A percentile compares a stretch with the other conserved stretches of the same genome.
These are phyloP conservation scores for Hymenoscyphus salicellus DNA, from an alignment of 2,329 filamentous ascomycete species.

Conservation along the genomic window DNA sequence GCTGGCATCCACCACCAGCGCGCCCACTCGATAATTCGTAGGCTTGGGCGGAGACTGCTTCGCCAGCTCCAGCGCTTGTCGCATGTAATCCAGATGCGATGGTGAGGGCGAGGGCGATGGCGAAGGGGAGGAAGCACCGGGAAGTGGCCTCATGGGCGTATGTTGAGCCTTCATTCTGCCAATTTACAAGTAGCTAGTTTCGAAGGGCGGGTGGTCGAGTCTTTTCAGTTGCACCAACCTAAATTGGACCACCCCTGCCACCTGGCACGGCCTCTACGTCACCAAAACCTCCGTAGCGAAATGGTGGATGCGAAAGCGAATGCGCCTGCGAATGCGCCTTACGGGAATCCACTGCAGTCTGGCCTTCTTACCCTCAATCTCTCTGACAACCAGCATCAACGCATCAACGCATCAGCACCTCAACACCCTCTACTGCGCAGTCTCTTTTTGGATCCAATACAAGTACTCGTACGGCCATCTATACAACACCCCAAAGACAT, in stretches of 20 bases:
- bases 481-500: neutral
- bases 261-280: too few species aligned
- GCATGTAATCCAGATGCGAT: conserved; percentile 53
- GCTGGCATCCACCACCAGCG: conserved; percentile 67
- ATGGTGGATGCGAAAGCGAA: too few species aligned
- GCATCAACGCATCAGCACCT: neutral
- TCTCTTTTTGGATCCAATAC: neutral
- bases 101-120: neutral
- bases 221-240: too few species aligned
- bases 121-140: neutral
- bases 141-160: neutral
- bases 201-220: neutral
- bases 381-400: neutral
- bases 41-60: conserved; percentile 77
- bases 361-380: neutral
- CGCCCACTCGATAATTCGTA: conserved; percentile 68
- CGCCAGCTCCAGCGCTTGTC: conserved; percentile 71
- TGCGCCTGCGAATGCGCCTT: too few species aligned
- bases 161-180: neutral
- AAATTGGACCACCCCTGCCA: too few species aligned
- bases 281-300: too few species aligned
- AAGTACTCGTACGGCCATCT: neutral
- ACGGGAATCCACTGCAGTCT: neutral
- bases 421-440: neutral
- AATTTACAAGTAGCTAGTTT: too few species aligned